Evolutionary conservation across 768 basidiomycete genomes (phyloP).

Genomic region (Suillus occidentalis): DNA sequence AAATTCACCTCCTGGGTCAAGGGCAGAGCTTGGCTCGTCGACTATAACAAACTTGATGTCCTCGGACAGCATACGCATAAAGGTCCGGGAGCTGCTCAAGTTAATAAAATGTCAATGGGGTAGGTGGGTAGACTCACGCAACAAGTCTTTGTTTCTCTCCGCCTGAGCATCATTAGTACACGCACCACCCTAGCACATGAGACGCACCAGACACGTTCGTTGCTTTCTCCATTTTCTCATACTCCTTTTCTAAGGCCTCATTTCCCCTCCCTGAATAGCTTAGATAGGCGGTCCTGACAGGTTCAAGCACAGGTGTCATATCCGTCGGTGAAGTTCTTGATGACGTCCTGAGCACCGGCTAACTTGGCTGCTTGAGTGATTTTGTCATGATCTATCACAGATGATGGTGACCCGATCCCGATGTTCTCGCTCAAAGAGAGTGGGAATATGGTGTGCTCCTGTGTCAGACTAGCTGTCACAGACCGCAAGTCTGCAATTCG

Average conservation of each 20-base stretch:
- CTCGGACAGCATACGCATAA: conserved; percentile 38
- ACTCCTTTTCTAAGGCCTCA: conserved; percentile 15
- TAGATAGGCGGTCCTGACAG: conserved; percentile 26
- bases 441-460: conserved; percentile 39
- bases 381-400: conserved; percentile 15
- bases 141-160: conserved; percentile 36
- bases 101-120: not conserved
- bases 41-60: conserved; percentile 31
- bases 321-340: conserved; percentile 38
- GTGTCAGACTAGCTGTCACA: conserved; percentile 43
- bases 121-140: conserved; percentile 13
- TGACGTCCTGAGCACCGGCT: conserved; percentile 42
- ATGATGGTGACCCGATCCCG: conserved; percentile 31
- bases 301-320: conserved; percentile 42
- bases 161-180: conserved; percentile 11
- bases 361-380: conserved; percentile 26
- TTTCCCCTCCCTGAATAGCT: conserved; percentile 24
- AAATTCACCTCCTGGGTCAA: conserved; percentile 38
- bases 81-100: conserved; percentile 35
- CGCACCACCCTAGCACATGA: not conserved
- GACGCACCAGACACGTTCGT: conserved; percentile 26
- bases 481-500: conserved; percentile 33
- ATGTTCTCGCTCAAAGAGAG: conserved; percentile 43
- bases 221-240: conserved; percentile 20
- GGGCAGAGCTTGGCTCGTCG: conserved; percentile 40